Conservation (phyloP, 2,329 filamentous ascomycete species). For the Cladosporium sphaerospermum region DNA sequence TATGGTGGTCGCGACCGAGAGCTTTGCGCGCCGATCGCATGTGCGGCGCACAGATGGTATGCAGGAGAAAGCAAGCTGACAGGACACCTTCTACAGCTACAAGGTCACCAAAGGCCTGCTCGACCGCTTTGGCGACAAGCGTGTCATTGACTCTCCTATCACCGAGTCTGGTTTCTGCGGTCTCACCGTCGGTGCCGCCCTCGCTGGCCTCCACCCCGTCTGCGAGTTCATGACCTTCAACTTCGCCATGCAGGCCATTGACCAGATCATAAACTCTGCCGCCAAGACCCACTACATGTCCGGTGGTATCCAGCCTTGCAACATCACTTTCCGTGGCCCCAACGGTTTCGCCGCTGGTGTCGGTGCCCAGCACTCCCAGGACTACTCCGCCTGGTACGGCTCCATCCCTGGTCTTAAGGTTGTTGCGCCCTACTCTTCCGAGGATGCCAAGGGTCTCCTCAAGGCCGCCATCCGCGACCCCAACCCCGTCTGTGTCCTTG, state of each 20-base stretch:
- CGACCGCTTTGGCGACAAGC: constrained; percentile 94
- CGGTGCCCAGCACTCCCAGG: constrained; percentile 95
- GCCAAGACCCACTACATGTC: constrained; percentile 99
- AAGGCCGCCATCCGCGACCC: constrained; percentile 98
- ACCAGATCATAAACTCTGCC: constrained; percentile 98
- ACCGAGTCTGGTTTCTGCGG: constrained; percentile 94
- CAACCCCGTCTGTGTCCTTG: constrained; percentile 76
- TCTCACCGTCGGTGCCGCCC: constrained; percentile 87
- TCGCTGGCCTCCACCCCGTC: constrained; percentile 89
- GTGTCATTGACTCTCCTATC: constrained; percentile 97
- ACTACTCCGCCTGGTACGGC: constrained; percentile 98
- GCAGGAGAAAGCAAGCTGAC: constrained; percentile 1
- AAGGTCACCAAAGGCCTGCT: constrained; percentile 98
- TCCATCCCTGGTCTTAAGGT: constrained; percentile 97
- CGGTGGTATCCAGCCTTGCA: constrained; percentile 97
- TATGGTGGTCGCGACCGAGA: not conserved
- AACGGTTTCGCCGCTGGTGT: constrained; percentile 97
- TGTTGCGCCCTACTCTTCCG: constrained; percentile 88
- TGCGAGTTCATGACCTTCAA: constrained; percentile 99
- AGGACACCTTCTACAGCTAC: constrained; percentile 52
- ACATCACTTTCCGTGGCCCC: constrained; percentile 98
- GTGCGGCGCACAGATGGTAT: not conserved
- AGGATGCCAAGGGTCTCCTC: constrained; percentile 95
- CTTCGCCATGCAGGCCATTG: constrained; percentile 99
- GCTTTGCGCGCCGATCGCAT: not conserved